Evolutionary conservation across 2,329 filamentous ascomycete genomes (phyloP).

Genomic region (Hypomyces perniciosus): DNA sequence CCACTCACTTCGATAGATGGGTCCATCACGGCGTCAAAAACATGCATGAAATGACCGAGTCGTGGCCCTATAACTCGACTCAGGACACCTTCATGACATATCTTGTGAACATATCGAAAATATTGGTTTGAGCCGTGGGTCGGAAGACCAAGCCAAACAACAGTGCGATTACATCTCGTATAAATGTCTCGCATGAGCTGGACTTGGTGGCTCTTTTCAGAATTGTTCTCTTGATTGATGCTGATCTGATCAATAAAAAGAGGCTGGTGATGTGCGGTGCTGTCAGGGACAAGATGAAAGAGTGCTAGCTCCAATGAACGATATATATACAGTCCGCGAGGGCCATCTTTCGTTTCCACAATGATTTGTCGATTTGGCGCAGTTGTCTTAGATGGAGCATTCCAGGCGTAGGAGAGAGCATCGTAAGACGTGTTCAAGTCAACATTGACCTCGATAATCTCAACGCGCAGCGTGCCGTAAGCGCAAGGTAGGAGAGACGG

Average conservation of each 20-base stretch:
- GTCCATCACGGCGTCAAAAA: slow-evolving; percentile 27
- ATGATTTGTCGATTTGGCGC: slow-evolving; percentile 21
- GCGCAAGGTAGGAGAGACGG: slow-evolving; percentile 15
- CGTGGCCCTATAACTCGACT: slow-evolving; percentile 21
- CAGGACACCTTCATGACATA: slow-evolving; percentile 18
- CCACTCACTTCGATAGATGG: slow-evolving; percentile 15
- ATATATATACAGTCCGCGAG: slow-evolving; percentile 19
- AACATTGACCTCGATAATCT: slow-evolving; percentile 21
- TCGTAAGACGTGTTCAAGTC: slow-evolving; percentile 19
- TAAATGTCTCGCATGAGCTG: slow-evolving; percentile 27
- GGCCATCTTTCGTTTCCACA: slow-evolving; percentile 16
- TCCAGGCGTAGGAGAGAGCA: slow-evolving; percentile 28
- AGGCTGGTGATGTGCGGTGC: slow-evolving; percentile 8
- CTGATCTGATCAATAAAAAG: slow-evolving; percentile 29
- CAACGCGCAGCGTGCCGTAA: slow-evolving; percentile 20
- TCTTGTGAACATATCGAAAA: slow-evolving; percentile 15
- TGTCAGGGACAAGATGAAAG: slow-evolving; percentile 14
- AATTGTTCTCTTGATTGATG: slow-evolving; percentile 23
- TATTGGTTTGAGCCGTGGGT: slow-evolving; percentile 18
- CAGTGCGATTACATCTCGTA: slow-evolving; percentile 14
- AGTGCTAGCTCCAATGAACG: slow-evolving; percentile 26
- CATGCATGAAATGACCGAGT: slow-evolving; percentile 15
- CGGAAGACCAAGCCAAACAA: slow-evolving; percentile 25
- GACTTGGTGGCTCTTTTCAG: slow-evolving; percentile 24
- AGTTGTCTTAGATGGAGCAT: slow-evolving; percentile 3